Evolutionary conservation across 495 filamentous ascomycete genomes (phyloP).

Genomic region (Umbilicaria muhlenbergii): DNA sequence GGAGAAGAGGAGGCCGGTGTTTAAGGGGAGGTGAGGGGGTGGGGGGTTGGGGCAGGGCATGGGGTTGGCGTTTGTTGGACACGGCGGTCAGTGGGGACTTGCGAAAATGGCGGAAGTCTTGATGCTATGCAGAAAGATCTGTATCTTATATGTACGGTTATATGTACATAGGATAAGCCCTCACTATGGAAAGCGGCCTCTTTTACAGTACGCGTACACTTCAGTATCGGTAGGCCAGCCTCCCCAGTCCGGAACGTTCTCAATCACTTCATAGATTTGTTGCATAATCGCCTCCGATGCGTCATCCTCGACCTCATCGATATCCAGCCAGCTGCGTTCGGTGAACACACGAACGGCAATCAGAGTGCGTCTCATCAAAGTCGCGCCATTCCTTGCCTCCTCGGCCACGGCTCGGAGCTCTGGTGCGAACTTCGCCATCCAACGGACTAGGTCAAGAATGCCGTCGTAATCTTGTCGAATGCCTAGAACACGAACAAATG

Average conservation of each 20-base stretch:
- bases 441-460: slow-evolving; percentile 31
- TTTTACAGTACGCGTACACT: slow-evolving; percentile 27
- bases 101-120: background rate
- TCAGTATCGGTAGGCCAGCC: slow-evolving; percentile 39
- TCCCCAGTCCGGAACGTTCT: slow-evolving; percentile 28
- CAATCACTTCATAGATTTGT: slow-evolving; percentile 29
- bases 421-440: slow-evolving; percentile 32
- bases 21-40: slow-evolving; percentile 39
- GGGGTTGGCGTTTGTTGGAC: too few species aligned
- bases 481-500: slow-evolving; percentile 36
- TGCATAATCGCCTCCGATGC: slow-evolving; percentile 16
- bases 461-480: slow-evolving; percentile 31
- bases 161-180: slow-evolving; percentile 1
- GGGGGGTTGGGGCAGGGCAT: background rate
- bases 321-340: slow-evolving; percentile 24
- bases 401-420: slow-evolving; percentile 24
- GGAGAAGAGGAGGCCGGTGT: slow-evolving; percentile 81
- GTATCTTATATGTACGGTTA: slow-evolving; percentile 1
- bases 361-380: slow-evolving; percentile 30
- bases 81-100: too few species aligned
- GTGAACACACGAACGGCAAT: slow-evolving; percentile 37
- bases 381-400: slow-evolving; percentile 25
- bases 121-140: background rate
- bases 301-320: slow-evolving; percentile 7
- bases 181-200: slow-evolving; percentile 3